Base-by-base conservation (phyloP, 345 rosid species). In the Heritiera littoralis region DNA sequence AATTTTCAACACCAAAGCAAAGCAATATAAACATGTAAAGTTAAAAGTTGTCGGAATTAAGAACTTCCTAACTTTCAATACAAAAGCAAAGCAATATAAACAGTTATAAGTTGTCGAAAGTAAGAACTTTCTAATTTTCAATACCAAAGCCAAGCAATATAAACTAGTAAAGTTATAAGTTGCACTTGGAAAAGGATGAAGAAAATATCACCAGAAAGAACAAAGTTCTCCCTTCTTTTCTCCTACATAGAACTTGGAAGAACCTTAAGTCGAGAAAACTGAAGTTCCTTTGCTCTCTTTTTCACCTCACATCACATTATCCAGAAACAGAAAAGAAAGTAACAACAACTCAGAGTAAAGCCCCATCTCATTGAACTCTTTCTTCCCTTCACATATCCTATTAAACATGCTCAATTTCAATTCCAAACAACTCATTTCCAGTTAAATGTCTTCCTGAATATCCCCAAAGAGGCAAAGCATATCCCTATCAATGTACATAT, bases 181-280 rank as follows among this genome's bases (percentile, higher is more conserved):
- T 6, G 10, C 56, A 48, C 3, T 7, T 1, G 40, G 56, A 48
- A 69, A 6, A 11, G 1, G 74, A 28, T 46, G 56, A 69, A 23
- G 74, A 69, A 67, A 69, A 71, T 71, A 71, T 51, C 60, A 15
- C 8, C 6, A n/a, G 23, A 15, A 30, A 46, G 4, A 14, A 71
- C 60, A 71, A 60, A 71, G 20, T 15, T 51, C 20, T 17, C 43
- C 60, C 60, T 70, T 70, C 58, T 70, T 70, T 48, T 70, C 56
- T 14, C 74, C 35, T 48, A 49, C 58, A 2, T 28, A 7, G 58
- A 48, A 28, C 73, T 69, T 45, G 20, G 54, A 45, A 45, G 17
- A 46, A 41, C 18, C 30, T 18, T 41, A 10, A 15, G 7, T 6
- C 3, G 9, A 12, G 20, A 49, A 23, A 23, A 69, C 28, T 0